Evolutionary conservation across 2,329 filamentous ascomycete genomes (phyloP).

Genomic region (Fusarium sp.): DNA sequence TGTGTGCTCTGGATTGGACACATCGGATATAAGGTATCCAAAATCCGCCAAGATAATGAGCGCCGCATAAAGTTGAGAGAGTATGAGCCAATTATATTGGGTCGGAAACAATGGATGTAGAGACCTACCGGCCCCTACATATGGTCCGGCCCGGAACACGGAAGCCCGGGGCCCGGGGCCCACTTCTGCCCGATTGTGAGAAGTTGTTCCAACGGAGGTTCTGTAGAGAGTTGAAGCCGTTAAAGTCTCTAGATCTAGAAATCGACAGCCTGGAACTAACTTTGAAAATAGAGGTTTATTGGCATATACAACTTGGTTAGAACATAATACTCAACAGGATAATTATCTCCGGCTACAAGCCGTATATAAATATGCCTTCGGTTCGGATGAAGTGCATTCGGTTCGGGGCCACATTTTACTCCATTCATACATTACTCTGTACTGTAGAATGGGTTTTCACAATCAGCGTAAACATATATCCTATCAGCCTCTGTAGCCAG

Average conservation of each 20-base stretch:
- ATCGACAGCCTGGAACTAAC: not conserved
- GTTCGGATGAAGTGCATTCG: not conserved
- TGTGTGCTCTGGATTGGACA: no score
- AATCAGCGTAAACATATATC: not conserved
- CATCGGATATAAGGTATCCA: constrained; percentile 16
- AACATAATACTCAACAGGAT: no score
- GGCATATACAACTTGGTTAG: not conserved
- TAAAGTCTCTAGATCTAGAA: not conserved
- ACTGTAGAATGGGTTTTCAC: no score
- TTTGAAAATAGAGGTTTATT: not conserved
- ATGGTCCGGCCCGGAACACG: no score
- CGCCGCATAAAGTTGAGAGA: not conserved
- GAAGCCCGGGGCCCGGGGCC: rapidly evolving
- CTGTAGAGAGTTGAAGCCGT: not conserved
- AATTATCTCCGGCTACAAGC: no score
- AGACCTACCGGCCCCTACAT: no score
- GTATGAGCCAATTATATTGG: rapidly evolving
- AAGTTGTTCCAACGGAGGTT: not conserved
- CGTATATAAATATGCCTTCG: not conserved
- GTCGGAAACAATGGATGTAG: not conserved
- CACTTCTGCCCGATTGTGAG: not conserved
- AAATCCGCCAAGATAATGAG: constrained; percentile 11
- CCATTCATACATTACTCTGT: not conserved
- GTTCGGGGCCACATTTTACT: not conserved
- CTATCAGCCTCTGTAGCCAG: not conserved